phyloP scores from a whole-genome alignment of 495 filamentous ascomycete species.

The Penicillium mononematosum region DNA sequence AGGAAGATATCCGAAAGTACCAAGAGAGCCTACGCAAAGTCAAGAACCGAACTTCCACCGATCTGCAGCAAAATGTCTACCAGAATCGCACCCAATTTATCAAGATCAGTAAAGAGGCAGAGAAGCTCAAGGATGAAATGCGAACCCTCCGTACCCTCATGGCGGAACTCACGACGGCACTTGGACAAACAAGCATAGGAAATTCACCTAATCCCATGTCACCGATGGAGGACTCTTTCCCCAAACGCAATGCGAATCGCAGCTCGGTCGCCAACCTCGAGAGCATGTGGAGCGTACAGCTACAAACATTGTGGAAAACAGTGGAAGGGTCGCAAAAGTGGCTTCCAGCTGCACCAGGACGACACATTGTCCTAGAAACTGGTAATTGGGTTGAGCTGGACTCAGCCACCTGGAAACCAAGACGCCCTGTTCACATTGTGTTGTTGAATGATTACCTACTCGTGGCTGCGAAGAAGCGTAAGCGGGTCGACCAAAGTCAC shows the following conservation, averaged over 20 bases:
- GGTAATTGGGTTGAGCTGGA: conserved; percentile 93
- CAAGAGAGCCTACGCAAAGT: conserved; percentile 72
- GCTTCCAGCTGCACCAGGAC: conserved; percentile 82
- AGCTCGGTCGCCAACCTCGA: conserved; percentile 86
- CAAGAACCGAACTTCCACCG: conserved; percentile 77
- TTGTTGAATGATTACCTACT: conserved; percentile 94
- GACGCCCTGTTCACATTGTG: conserved; percentile 81
- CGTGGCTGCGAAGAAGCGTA: conserved; percentile 86
- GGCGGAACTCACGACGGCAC: conserved; percentile 78
- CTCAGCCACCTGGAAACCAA: conserved; percentile 91
- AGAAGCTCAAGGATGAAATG: conserved; percentile 97
- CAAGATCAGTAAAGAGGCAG: conserved; percentile 97
- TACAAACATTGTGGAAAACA: conserved; percentile 80
- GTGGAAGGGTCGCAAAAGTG: conserved; percentile 98
- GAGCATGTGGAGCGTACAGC: conserved; percentile 87
- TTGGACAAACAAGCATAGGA: conserved; percentile 64
- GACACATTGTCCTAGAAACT: conserved; percentile 88
- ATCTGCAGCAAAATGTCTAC: conserved; percentile 94
- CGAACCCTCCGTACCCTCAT: conserved; percentile 81
- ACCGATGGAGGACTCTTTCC: conserved; percentile 47
- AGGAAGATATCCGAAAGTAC: conserved; percentile 86
- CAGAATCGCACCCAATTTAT: conserved; percentile 99
- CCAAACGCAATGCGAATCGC: conserved; percentile 49
- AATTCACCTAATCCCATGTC: conserved; percentile 45
- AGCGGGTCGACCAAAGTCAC: conserved; percentile 68